Evolutionary conservation across 176 grass and related monocot species (phyloP), one percentile per base, ranked within the genome.

Genomic region (Zizania latifolia): DNA sequence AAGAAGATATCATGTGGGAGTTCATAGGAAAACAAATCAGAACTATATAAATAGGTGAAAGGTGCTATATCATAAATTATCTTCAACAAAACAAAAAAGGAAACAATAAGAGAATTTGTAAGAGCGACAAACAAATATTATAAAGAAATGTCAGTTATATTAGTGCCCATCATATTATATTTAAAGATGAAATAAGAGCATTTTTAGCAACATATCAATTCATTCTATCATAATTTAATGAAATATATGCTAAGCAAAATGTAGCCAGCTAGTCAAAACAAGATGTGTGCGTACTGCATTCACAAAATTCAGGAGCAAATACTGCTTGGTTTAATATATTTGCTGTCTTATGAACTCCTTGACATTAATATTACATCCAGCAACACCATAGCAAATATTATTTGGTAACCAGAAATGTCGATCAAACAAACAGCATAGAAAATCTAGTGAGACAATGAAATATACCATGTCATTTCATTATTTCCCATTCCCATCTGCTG

Each of bases 401-500:
- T 67, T 65, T 50, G 2, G 2, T 15, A 24, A 22, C n/a, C n/a
- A n/a, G n/a, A n/a, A n/a, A n/a, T n/a, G n/a, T n/a, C n/a, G n/a
- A n/a, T n/a, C n/a, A n/a, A n/a, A n/a, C n/a, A n/a, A n/a, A n/a
- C n/a, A n/a, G n/a, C n/a, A n/a, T n/a, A 7, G 53, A 11, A 79
- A 55, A 65, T 64, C 11, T 56, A 75, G 43, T 29, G 62, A 75
- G 35, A 24, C 34, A 69, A 53, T 19, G 29, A 75, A 78, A 79
- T 31, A 87, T 94, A 99, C 96, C 96, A 99, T 57, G 96, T 26
- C 90, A 93, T 97, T 87, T 97, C 96, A 0, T 90, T 84, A 77
- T 95, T 92, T 62, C 77, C 85, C 86, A 92, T 86, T 50, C 96
- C 96, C 74, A 94, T 73, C 76, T 98, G 95, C 62, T 90, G 92